A percentile compares a stretch with the other conserved stretches of the same genome.
Evolutionary conservation across 768 basidiomycete species (phyloP).

Genomic region (Termitomyces sp.): DNA sequence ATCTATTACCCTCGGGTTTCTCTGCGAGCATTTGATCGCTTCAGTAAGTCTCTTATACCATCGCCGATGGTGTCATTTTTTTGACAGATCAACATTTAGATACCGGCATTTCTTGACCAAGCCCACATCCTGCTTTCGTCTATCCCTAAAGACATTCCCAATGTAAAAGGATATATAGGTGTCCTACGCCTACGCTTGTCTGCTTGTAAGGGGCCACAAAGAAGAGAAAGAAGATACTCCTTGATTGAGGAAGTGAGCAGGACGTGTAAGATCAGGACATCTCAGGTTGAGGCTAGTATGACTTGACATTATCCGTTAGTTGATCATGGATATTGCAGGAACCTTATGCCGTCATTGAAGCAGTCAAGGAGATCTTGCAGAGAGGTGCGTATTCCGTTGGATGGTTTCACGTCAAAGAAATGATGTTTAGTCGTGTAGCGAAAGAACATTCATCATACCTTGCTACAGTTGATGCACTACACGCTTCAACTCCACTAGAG

Average conservation of each 20-base stretch:
- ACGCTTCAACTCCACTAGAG: not conserved
- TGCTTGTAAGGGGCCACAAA: not conserved
- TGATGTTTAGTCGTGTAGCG: not conserved
- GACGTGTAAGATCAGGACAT: conserved; percentile 1
- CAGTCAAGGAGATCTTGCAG: conserved; percentile 1
- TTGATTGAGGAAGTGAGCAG: conserved; percentile 7
- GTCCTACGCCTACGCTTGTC: conserved; percentile 11
- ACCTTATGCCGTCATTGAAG: not conserved
- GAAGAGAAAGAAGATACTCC: not conserved
- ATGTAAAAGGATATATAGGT: conserved; percentile 21
- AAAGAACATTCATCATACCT: conserved; percentile 3
- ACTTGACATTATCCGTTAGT: not conserved
- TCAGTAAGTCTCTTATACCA: conserved; percentile 12
- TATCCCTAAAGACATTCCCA: conserved; percentile 14
- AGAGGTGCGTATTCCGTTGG: not conserved
- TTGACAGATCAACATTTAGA: conserved; percentile 10
- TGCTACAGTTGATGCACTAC: not conserved
- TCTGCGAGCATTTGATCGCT: conserved; percentile 21
- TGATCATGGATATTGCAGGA: not conserved
- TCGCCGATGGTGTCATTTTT: not conserved
- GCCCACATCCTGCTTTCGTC: conserved; percentile 15
- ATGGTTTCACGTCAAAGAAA: not conserved
- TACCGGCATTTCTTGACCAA: conserved; percentile 18
- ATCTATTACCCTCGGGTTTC: conserved; percentile 18
- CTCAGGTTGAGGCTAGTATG: not conserved